phyloP scores from a whole-genome alignment of 2,329 filamentous ascomycete species.

The Ascosphaera pollenicola region DNA sequence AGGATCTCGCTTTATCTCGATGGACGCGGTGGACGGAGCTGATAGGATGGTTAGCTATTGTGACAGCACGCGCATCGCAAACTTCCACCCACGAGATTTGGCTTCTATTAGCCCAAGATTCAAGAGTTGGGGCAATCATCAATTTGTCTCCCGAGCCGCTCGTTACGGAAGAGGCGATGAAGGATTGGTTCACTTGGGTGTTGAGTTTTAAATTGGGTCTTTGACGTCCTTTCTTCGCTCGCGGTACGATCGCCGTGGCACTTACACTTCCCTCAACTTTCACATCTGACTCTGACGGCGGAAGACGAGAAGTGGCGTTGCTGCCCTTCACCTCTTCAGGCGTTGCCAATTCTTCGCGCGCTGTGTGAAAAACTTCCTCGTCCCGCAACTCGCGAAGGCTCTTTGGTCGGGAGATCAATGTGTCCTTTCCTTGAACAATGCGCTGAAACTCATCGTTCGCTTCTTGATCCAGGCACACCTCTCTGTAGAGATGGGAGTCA shows the following conservation, averaged over 20 bases:
- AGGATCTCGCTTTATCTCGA: neutral
- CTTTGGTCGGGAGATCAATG: neutral
- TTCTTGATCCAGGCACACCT: neutral
- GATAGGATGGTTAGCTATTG: neutral
- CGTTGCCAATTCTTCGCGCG: neutral
- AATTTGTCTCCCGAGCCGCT: neutral
- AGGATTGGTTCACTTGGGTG: neutral
- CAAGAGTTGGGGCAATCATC: neutral
- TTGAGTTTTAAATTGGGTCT: neutral
- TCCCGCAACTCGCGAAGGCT: neutral
- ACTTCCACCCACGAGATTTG: neutral
- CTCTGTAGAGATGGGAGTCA: neutral
- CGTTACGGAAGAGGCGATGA: neutral
- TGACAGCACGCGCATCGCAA: neutral
- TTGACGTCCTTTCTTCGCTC: neutral
- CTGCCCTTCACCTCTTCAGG: neutral
- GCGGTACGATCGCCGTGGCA: neutral
- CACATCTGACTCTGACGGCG: neutral
- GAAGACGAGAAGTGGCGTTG: neutral
- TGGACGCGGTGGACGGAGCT: neutral
- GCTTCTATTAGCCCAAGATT: slow-evolving; percentile 1
- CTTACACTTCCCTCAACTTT: neutral
- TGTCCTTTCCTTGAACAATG: neutral
- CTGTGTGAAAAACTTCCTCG: neutral
- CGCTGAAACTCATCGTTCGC: slow-evolving; percentile 1